These are phyloP conservation scores for Lachancea dasiensis DNA, from an alignment of 805 yeast species.

Conservation along the genomic window DNA sequence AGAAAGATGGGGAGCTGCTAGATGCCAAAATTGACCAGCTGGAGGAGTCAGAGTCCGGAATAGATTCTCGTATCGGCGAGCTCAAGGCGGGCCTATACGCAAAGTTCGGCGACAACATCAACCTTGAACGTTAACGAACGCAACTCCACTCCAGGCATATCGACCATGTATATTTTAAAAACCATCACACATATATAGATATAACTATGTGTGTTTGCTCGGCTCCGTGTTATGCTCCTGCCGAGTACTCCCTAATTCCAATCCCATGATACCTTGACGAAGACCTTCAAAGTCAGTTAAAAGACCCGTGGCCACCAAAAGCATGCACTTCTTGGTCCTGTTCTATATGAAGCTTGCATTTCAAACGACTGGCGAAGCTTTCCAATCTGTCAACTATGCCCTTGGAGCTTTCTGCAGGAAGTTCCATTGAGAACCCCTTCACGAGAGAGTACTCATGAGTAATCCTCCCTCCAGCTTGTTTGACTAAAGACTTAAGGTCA, in stretches of 20 bases:
- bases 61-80: slow-evolving; percentile 48
- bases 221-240: no score
- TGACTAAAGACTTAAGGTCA: slow-evolving; percentile 32
- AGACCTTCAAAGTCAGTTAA: not conserved
- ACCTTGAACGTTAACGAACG: slow-evolving; percentile 62
- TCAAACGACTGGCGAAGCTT: slow-evolving; percentile 16
- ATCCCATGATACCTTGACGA: no score
- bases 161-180: no score
- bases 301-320: slow-evolving; percentile 6
- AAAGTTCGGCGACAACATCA: slow-evolving; percentile 84
- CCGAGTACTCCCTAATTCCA: no score
- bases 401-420: slow-evolving; percentile 31
- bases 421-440: slow-evolving; percentile 42
- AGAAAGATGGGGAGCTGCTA: slow-evolving; percentile 49
- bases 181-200: no score
- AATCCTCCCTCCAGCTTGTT: slow-evolving; percentile 39
- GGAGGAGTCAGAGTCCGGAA: slow-evolving; percentile 42
- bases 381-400: slow-evolving; percentile 17
- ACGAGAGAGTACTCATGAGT: slow-evolving; percentile 44
- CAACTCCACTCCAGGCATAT: no score
- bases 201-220: no score
- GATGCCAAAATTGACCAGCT: slow-evolving; percentile 44
- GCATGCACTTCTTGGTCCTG: slow-evolving; percentile 28
- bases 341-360: slow-evolving; percentile 21
- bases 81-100: slow-evolving; percentile 76